A percentile compares a stretch with the other conserved stretches of the same genome.
phyloP scores from a whole-genome alignment of 2,329 filamentous ascomycete genomes.

The Cladobotryum mycophilum region DNA sequence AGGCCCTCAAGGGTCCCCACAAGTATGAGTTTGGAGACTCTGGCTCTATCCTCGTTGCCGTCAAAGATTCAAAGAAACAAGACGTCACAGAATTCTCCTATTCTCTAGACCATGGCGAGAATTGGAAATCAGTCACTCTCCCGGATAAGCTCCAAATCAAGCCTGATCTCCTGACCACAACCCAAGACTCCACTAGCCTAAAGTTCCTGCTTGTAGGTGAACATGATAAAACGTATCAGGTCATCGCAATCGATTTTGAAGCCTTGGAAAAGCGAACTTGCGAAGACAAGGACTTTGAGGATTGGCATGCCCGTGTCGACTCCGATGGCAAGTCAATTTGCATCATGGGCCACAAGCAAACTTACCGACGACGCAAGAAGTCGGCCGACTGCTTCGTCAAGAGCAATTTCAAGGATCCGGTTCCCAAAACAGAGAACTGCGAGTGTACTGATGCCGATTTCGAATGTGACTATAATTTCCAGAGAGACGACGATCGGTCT shows the following conservation, averaged over 20 bases:
- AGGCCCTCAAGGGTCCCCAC: conserved; percentile 71
- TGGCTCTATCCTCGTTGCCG: conserved; percentile 78
- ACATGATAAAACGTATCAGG: conserved; percentile 48
- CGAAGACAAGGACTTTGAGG: conserved; percentile 70
- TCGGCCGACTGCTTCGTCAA: conserved; percentile 85
- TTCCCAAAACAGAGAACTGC: conserved; percentile 65
- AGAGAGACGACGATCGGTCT: conserved; percentile 56
- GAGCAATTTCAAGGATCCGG: conserved; percentile 73
- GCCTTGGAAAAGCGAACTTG: conserved; percentile 77
- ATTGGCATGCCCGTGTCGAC: conserved; percentile 80
- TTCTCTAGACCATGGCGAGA: conserved; percentile 83
- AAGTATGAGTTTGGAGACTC: conserved; percentile 96
- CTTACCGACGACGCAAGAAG: conserved; percentile 77
- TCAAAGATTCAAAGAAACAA: conserved; percentile 64
- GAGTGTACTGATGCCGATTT: conserved; percentile 80
- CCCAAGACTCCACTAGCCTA: conserved; percentile 84
- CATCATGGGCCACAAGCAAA: conserved; percentile 93
- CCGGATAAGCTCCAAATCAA: conserved; percentile 60
- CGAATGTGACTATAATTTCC: conserved; percentile 94
- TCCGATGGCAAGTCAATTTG: conserved; percentile 76
- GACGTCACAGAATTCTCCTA: conserved; percentile 57
- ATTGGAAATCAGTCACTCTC: conserved; percentile 69
- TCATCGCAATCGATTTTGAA: conserved; percentile 78
- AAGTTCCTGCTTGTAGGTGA: conserved; percentile 79
- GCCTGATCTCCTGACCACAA: conserved; percentile 74